phyloP scores from a whole-genome alignment of 2,329 filamentous ascomycete species.

The Fusarium proliferatum region DNA sequence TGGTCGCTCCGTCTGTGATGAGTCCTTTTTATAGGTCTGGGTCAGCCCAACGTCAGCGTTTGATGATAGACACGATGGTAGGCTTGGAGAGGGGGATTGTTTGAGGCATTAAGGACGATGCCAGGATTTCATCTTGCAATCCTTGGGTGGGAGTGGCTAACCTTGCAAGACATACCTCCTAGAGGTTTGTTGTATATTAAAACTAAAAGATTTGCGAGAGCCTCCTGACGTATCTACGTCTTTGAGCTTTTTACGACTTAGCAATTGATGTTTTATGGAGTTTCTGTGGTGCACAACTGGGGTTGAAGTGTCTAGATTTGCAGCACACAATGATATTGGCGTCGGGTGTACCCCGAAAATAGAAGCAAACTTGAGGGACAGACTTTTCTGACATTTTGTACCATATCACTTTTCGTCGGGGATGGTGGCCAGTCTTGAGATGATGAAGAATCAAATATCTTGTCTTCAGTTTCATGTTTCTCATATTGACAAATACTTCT shows the following conservation, averaged over 20 bases:
- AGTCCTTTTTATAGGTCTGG: conserved; percentile 4
- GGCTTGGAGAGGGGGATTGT: conserved; percentile 14
- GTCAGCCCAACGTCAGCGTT: neutral
- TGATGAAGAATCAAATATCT: conserved; percentile 21
- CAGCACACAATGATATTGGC: no score
- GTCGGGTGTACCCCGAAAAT: no score
- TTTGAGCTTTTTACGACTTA: conserved; percentile 29
- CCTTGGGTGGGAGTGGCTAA: conserved; percentile 7
- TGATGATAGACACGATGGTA: conserved; percentile 15
- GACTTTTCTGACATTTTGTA: neutral
- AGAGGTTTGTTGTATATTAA: conserved; percentile 39
- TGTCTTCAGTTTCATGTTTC: conserved; percentile 10
- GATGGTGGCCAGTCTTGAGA: neutral
- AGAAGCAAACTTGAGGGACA: neutral
- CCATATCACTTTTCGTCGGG: neutral
- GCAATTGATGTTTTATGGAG: conserved; percentile 34
- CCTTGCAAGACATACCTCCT: conserved; percentile 16
- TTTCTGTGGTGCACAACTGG: neutral
- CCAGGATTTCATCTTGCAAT: conserved; percentile 5
- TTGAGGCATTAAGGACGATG: conserved; percentile 20
- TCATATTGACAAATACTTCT: conserved; percentile 11
- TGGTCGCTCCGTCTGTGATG: neutral
- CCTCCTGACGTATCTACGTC: conserved; percentile 14
- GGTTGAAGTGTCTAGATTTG: neutral
- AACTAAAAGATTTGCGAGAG: conserved; percentile 27